Evolutionary conservation across 352 stramenopile species (phyloP).

Genomic region (Phytophthora chlamydospora): DNA sequence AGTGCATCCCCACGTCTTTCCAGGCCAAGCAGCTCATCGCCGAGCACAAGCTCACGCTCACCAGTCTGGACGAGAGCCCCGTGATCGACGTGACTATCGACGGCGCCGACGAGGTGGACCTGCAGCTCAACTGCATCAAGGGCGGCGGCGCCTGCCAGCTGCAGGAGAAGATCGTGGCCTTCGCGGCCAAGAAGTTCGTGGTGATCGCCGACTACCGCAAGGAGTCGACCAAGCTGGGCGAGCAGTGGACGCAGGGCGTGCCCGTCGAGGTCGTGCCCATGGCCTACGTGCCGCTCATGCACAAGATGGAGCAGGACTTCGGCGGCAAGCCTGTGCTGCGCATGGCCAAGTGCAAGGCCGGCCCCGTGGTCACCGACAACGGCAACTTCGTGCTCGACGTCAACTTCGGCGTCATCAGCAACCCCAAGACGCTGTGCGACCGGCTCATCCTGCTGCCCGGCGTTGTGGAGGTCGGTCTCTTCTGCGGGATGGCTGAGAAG

Average conservation of each 20-base stretch:
- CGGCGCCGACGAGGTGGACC: constrained; percentile 97
- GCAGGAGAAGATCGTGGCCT: constrained; percentile 94
- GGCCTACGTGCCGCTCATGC: constrained; percentile 95
- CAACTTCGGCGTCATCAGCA: constrained; percentile 79
- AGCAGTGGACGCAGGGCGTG: constrained; percentile 91
- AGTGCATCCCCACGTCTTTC: constrained; percentile 98
- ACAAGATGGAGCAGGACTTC: constrained; percentile 62
- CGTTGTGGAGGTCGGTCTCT: constrained; percentile 90
- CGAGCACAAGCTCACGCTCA: constrained; percentile 79
- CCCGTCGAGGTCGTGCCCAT: constrained; percentile 98
- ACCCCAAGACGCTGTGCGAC: constrained; percentile 72
- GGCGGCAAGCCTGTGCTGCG: constrained; percentile 67
- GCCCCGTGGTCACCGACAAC: constrained; percentile 98
- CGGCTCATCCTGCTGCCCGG: constrained; percentile 83
- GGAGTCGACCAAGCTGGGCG: constrained; percentile 85
- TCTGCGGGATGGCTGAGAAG: constrained; percentile 89
- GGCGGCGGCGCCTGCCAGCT: constrained; percentile 96
- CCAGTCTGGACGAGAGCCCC: constrained; percentile 79
- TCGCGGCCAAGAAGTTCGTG: constrained; percentile 97
- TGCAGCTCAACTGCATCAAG: constrained; percentile 98
- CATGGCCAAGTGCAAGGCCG: constrained; percentile 92
- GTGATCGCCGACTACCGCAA: constrained; percentile 97
- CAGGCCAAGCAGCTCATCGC: constrained; percentile 95
- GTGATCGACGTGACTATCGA: constrained; percentile 99
- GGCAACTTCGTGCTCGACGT: constrained; percentile 93